Conservation (phyloP, 1,139 yeast species). For the Kodamaea derodonti region DNA sequence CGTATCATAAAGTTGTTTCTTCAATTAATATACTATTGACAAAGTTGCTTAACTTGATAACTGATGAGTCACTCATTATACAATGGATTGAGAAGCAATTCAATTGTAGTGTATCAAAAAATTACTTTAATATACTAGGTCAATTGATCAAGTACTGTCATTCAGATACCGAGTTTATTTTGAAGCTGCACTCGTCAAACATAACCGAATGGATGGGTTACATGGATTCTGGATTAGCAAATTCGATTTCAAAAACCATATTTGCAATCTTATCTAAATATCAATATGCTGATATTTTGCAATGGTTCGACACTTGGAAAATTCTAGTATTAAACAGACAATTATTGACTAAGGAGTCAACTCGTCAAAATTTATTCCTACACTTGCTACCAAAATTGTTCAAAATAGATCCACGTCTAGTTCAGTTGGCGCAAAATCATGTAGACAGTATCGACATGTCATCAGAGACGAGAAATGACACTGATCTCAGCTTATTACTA, state of each 20-base stretch:
- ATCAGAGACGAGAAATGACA: slow-evolving; percentile 4
- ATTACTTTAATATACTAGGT: slow-evolving; percentile 58
- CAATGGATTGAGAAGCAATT: slow-evolving; percentile 46
- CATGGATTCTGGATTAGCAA: slow-evolving; percentile 60
- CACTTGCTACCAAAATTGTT: slow-evolving; percentile 65
- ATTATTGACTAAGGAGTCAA: slow-evolving; percentile 20
- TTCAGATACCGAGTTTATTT: slow-evolving; percentile 38
- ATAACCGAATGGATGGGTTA: slow-evolving; percentile 41
- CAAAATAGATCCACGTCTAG: slow-evolving; percentile 37
- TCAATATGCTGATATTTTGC: slow-evolving; percentile 16
- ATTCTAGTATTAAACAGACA: slow-evolving; percentile 30
- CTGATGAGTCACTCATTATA: neutral
- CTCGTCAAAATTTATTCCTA: slow-evolving; percentile 48
- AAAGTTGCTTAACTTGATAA: slow-evolving; percentile 44
- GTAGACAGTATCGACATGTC: slow-evolving; percentile 7
- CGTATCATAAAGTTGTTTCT: slow-evolving; percentile 67
- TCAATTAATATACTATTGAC: slow-evolving; percentile 58
- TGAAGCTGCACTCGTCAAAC: slow-evolving; percentile 43
- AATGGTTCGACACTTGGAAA: slow-evolving; percentile 58
- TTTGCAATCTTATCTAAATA: slow-evolving; percentile 34
- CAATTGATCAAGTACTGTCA: slow-evolving; percentile 34
- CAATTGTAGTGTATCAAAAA: slow-evolving; percentile 50
- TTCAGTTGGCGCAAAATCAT: slow-evolving; percentile 26
- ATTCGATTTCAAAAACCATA: slow-evolving; percentile 62
- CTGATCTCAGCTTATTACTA: slow-evolving; percentile 39